Conservation (phyloP, 139 green algal genomes). For the Micractinium conductrix region DNA sequence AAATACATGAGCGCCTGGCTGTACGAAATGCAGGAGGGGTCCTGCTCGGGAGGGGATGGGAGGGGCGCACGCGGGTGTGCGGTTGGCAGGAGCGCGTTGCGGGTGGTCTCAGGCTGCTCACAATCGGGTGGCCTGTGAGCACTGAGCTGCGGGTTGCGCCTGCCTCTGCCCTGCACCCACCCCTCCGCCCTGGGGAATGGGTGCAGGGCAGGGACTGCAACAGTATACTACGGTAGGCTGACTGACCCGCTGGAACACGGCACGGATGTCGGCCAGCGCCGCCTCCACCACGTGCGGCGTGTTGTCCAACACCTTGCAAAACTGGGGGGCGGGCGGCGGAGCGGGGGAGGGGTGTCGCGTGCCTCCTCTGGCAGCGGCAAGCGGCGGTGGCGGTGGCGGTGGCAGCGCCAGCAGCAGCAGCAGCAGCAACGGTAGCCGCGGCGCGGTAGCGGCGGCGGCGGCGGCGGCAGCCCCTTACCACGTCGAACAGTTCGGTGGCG, state of each 20-base stretch:
- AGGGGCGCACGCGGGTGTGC: not conserved
- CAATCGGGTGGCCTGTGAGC: not conserved
- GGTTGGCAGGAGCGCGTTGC: not conserved
- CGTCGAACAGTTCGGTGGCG: conserved; percentile 50
- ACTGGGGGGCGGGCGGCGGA: not conserved
- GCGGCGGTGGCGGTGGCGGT: not conserved
- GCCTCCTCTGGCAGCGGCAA: not conserved
- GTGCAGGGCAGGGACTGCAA: not conserved
- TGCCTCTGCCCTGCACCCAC: not conserved
- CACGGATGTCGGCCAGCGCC: conserved; percentile 49
- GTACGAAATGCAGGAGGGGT: conserved; percentile 74
- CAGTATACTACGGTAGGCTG: not conserved
- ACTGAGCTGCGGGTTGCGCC: not conserved
- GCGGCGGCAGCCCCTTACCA: not conserved
- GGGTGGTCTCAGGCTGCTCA: not conserved
- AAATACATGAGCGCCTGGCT: conserved; percentile 86
- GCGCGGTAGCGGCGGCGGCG: no score
- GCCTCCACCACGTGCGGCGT: conserved; percentile 33
- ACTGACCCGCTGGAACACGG: conserved; percentile 45
- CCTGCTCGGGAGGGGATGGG: conserved; percentile 20
- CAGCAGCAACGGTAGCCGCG: not conserved
- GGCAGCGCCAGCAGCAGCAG: no score
- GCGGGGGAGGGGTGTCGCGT: no score
- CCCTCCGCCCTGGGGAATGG: not conserved
- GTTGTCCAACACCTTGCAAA: conserved; percentile 24